Conservation (phyloP, 805 yeast genomes). For the Saturnispora sanitii region DNA sequence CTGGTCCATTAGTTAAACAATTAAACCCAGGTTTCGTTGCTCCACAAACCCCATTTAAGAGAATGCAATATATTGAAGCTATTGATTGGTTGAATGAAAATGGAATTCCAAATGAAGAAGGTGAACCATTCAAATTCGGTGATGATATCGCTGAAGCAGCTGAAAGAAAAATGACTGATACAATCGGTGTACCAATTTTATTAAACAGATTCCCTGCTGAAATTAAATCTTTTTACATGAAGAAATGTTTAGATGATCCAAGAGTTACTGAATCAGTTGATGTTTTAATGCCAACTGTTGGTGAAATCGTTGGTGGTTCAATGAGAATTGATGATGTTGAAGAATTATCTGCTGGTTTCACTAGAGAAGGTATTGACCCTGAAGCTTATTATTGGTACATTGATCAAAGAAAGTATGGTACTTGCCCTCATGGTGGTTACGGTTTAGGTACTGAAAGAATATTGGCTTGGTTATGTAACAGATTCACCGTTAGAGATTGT, state of each 20-base stretch:
- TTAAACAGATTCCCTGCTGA: slow-evolving; percentile 93
- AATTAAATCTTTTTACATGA: slow-evolving; percentile 97
- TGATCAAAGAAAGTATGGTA: slow-evolving; percentile 94
- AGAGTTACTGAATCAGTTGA: slow-evolving; percentile 98
- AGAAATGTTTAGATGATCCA: slow-evolving; percentile 78
- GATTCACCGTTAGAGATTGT: slow-evolving; percentile 98
- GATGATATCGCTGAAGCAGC: slow-evolving; percentile 99
- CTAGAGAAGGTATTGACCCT: slow-evolving; percentile 81
- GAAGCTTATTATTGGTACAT: slow-evolving; percentile 90
- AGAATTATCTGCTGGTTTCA: slow-evolving; percentile 82
- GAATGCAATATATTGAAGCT: slow-evolving; percentile 87
- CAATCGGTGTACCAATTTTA: slow-evolving; percentile 84
- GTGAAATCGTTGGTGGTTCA: slow-evolving; percentile 98
- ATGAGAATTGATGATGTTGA: slow-evolving; percentile 86
- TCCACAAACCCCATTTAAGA: slow-evolving; percentile 78
- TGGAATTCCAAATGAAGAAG: slow-evolving; percentile 90
- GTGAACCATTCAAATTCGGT: slow-evolving; percentile 86
- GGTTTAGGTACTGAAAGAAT: slow-evolving; percentile 98
- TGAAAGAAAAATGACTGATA: slow-evolving; percentile 96
- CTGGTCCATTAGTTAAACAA: slow-evolving; percentile 82
- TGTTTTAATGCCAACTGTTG: slow-evolving; percentile 97
- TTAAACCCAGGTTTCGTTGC: slow-evolving; percentile 85
- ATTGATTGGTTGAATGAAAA: slow-evolving; percentile 95
- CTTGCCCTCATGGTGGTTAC: slow-evolving; percentile 98
- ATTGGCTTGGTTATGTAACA: slow-evolving; percentile 94